phyloP scores from a whole-genome alignment of 2,329 filamentous ascomycete species.

The Rosellinia necatrix region DNA sequence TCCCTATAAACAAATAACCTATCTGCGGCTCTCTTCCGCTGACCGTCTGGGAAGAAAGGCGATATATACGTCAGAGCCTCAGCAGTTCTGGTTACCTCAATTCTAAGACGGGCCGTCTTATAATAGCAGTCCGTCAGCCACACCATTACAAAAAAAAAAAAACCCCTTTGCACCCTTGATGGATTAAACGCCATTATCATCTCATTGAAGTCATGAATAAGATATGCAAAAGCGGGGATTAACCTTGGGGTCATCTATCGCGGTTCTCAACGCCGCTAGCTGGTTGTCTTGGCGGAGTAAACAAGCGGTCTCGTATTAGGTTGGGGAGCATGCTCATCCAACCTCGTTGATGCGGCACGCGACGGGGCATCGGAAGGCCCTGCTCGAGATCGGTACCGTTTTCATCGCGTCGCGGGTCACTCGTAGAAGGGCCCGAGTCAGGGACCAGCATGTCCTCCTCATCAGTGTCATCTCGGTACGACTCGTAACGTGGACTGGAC shows the following conservation, averaged over 20 bases:
- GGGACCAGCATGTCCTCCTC: constrained; percentile 41
- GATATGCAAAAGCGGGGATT: constrained; percentile 19
- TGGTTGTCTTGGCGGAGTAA: constrained; percentile 12
- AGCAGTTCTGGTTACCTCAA: neutral
- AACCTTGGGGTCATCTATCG: constrained; percentile 18
- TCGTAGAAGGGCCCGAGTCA: constrained; percentile 32
- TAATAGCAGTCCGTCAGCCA: neutral
- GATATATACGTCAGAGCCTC: neutral
- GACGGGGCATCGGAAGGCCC: constrained; percentile 41
- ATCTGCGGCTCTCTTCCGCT: neutral
- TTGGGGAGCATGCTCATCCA: constrained; percentile 48
- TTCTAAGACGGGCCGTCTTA: neutral
- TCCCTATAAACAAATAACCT: constrained; percentile 13
- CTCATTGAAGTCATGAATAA: constrained; percentile 23
- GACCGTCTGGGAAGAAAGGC: neutral
- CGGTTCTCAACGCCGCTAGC: constrained; percentile 14
- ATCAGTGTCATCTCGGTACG: constrained; percentile 59
- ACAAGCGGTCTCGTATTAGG: constrained; percentile 34
- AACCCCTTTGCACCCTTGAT: neutral
- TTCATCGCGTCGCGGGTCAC: constrained; percentile 28
- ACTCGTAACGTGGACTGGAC: constrained; percentile 57
- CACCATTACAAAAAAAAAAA: neutral
- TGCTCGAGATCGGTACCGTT: constrained; percentile 50
- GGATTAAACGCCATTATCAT: constrained; percentile 20
- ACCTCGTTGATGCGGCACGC: constrained; percentile 37